These are phyloP conservation scores for Didymella arachidicola DNA, from an alignment of 2,329 filamentous ascomycete species.

Conservation along the genomic window DNA sequence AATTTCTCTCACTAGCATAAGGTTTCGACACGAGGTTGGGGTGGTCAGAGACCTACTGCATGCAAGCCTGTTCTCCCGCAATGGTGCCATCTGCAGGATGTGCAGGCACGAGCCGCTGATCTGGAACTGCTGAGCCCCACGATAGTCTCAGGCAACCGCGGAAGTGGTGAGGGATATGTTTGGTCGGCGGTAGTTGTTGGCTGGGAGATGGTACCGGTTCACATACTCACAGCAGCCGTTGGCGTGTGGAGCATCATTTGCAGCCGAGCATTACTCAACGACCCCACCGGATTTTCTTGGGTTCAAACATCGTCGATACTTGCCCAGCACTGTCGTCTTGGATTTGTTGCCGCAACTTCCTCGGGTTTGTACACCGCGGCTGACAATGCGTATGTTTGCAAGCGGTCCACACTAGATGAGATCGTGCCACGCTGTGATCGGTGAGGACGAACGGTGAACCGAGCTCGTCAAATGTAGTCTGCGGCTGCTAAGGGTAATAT, in stretches of 20 bases:
- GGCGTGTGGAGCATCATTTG: neutral
- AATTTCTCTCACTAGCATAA: neutral
- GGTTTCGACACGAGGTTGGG: neutral
- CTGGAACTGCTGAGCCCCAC: constrained; percentile 5
- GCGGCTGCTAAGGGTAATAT: neutral
- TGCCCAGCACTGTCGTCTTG: neutral
- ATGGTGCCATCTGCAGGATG: constrained; percentile 7
- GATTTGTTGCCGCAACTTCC: neutral
- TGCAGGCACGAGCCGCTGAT: constrained; percentile 13
- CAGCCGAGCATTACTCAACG: neutral
- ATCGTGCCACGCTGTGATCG: constrained; percentile 31
- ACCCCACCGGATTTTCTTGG: neutral
- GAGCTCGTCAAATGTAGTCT: constrained; percentile 1
- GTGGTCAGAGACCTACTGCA: neutral
- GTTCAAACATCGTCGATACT: neutral
- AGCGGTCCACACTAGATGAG: constrained; percentile 24
- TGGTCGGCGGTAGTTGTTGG: neutral
- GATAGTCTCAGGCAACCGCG: neutral
- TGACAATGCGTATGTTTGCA: constrained; percentile 11
- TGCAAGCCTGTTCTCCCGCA: constrained; percentile 4
- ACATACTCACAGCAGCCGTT: neutral
- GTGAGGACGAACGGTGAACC: constrained; percentile 27
- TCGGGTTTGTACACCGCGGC: constrained; percentile 16
- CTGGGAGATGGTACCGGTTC: neutral
- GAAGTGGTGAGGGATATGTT: neutral